These are phyloP conservation scores for Houttuynia cordata DNA, from an alignment of 164 flowering plant species.

Conservation along the genomic window DNA sequence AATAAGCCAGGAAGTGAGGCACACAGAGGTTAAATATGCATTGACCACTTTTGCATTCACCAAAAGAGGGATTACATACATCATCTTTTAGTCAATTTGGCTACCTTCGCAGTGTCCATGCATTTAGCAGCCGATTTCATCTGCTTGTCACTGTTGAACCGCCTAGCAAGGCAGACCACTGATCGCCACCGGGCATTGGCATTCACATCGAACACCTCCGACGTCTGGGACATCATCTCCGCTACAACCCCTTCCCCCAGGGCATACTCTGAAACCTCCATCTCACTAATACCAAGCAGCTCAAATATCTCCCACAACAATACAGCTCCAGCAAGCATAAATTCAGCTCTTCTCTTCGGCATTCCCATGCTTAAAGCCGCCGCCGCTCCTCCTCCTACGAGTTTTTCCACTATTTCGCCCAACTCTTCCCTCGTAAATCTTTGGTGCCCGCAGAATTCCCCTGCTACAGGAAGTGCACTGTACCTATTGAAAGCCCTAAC, in stretches of 20 bases:
- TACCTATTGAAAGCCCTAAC: slow-evolving; percentile 6
- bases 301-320: slow-evolving; percentile 60
- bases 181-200: slow-evolving; percentile 56
- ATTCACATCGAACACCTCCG: slow-evolving; percentile 28
- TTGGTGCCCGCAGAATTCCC: slow-evolving; percentile 35
- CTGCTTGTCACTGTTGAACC: slow-evolving; percentile 42
- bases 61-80: too few species aligned
- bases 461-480: not conserved
- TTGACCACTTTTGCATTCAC: too few species aligned
- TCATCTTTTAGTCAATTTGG: not conserved
- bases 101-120: slow-evolving; percentile 45
- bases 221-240: slow-evolving; percentile 30
- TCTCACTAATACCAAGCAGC: slow-evolving; percentile 44
- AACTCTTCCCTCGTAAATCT: slow-evolving; percentile 42
- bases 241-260: slow-evolving; percentile 65
- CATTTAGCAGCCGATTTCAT: slow-evolving; percentile 31
- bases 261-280: slow-evolving; percentile 65
- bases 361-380: slow-evolving; percentile 25
- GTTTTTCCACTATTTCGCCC: slow-evolving; percentile 28
- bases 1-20: too few species aligned
- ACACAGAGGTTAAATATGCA: too few species aligned
- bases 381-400: slow-evolving; percentile 19
- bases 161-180: slow-evolving; percentile 33
- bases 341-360: slow-evolving; percentile 49
- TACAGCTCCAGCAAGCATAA: slow-evolving; percentile 57